Base-by-base conservation (phyloP, 2,329 filamentous ascomycete species). In the Tolypocladium inflatum region DNA sequence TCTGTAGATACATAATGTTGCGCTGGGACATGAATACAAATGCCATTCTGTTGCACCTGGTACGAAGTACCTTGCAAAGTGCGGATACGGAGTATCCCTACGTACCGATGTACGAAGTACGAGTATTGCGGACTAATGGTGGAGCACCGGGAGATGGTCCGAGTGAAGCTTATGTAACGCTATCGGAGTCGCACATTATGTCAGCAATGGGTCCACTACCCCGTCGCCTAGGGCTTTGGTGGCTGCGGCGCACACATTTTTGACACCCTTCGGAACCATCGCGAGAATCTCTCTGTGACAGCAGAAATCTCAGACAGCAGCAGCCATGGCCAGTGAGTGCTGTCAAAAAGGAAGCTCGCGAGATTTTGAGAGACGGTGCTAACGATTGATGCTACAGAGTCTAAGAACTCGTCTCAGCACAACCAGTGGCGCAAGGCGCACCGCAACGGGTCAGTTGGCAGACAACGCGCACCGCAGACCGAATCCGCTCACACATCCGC, bases 341-440 rank as follows among this genome's bases (percentile, higher is more conserved):
- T 48, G 56, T 39, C 43, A 55, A 48, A 26, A 48, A 17, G 23
- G 13, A 39, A 35, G 15, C 15, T 33, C 9, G 5, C n/a, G 9
- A 10, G 9, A 26, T 38, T n/a, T n/a, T 11, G 17, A 35, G 2
- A 37, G 48, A n/a, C 10, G 5, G 54, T 38, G 30, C 19, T 42
- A 21, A 51, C 30, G 26, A 19, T 41, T 43, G 8, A 56, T 35
- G 4, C 11, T 30, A 37, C 76, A 97, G 92, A 97, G 86, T 97
- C 94, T 74, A 97, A 97, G 91, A 97, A 97, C 88, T 95, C 91
- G 82, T 97, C 93, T 74, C 93, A 97, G 86, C 91, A 97, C 84
- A 97, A 97, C 83, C 89, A 94, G 87, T 86, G 85, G 78, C 89
- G 89, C 84, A 99, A 99, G 90, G 92, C 91, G 82, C 94, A 99